phyloP scores from a whole-genome alignment of 441 rosid species.

The Arabidopsis lyrata region DNA sequence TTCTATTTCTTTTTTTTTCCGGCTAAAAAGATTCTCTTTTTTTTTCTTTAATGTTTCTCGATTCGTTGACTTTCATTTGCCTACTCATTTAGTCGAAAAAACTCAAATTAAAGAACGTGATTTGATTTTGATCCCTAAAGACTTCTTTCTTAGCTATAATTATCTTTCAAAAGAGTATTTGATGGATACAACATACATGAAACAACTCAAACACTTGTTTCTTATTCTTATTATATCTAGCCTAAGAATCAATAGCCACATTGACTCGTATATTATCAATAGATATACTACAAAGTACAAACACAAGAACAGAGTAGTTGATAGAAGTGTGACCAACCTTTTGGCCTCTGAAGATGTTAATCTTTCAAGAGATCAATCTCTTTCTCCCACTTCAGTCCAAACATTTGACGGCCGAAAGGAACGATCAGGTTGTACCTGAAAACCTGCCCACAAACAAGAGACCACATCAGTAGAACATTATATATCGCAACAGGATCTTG shows the following conservation, averaged over 20 bases:
- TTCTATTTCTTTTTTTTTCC: neutral
- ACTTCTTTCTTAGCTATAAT: slow-evolving; percentile 11
- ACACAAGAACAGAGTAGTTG: slow-evolving; percentile 30
- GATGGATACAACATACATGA: slow-evolving; percentile 31
- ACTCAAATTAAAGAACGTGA: slow-evolving; percentile 16
- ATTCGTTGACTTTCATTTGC: slow-evolving; percentile 35
- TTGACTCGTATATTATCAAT: slow-evolving; percentile 34
- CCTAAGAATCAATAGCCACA: slow-evolving; percentile 22
- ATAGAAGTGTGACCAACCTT: slow-evolving; percentile 38
- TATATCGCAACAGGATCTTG: neutral
- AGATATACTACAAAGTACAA: slow-evolving; percentile 14
- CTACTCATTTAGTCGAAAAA: slow-evolving; percentile 9
- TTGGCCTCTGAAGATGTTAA: slow-evolving; percentile 24
- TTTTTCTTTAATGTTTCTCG: slow-evolving; percentile 14
- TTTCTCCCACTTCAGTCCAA: slow-evolving; percentile 87
- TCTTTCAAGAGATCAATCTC: slow-evolving; percentile 68
- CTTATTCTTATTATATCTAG: slow-evolving; percentile 18
- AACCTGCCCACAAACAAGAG: slow-evolving; percentile 54
- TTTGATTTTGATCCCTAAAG: too few species aligned
- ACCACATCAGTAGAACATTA: slow-evolving; percentile 14
- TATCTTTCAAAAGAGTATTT: slow-evolving; percentile 4
- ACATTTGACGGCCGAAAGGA: slow-evolving; percentile 92
- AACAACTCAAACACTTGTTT: neutral
- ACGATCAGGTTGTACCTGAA: slow-evolving; percentile 81
- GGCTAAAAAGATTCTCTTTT: neutral